Base-by-base conservation (phyloP, 2,329 filamentous ascomycete species). In the Colletotrichum sp. region DNA sequence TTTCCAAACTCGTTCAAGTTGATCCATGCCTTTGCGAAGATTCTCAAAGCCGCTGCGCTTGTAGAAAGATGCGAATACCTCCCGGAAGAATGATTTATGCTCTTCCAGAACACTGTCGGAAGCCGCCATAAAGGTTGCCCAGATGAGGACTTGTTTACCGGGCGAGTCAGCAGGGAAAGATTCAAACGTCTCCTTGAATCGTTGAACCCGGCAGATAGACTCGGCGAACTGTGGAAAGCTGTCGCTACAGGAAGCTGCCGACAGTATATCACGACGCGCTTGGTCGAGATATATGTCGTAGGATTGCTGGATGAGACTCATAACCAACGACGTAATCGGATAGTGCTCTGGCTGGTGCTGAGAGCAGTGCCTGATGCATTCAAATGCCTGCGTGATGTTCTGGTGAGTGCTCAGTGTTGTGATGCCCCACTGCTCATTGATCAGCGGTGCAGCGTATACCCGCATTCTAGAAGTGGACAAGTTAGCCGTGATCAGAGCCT, bases 121-220 rank as follows among this genome's bases (percentile, higher is more conserved):
- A 0, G 81, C 81, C 0, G 81, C 81, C 0, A 82, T 78, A 27
- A 82, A 82, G 0, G 80, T 81, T 0, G 80, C 80, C 81, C 81
- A 82, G 2, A 82, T 66, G 3, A 82, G 63, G 29, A 82, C 81
- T 5, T 81, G 79, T 0, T 78, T 78, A 0, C 80, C 79, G 0
- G 81, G 80, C 0, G 81, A 81, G 1, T 71, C 75, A 0, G 63
- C 65, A 0, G 81, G 81, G 5, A 82, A 71, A 2, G 77, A 59
- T 7, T 79, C 68, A 3, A 82, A 71, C 0, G 81, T 78, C 1
- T 79, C 77, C 13, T 80, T 82, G 25, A 82, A 82, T 0, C 72
- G 78, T n/a, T 81, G 79, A 1, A 82, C 80, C 0, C 80, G 78
- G 1, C 68, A 69, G 3, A 81, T 68, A 0, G 81, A 81, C 16